Evolutionary conservation across 2,329 filamentous ascomycete species (phyloP).

Genomic region (Ceratocystis albifundus): DNA sequence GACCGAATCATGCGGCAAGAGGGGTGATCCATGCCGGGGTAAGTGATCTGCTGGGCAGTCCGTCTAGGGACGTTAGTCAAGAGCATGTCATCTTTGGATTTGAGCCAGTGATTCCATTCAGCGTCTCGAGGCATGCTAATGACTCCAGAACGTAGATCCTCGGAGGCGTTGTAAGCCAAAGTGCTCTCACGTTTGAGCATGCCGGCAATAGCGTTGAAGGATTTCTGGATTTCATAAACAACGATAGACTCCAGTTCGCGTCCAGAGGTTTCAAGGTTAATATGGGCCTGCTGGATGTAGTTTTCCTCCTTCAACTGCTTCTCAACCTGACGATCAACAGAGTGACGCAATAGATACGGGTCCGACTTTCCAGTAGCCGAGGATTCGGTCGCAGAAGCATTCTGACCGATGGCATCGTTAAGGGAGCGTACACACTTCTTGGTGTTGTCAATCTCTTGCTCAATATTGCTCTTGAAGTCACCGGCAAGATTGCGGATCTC

Average conservation of each 20-base stretch:
- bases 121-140: conserved; percentile 88
- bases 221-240: conserved; percentile 94
- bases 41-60: conserved; percentile 69
- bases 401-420: conserved; percentile 69
- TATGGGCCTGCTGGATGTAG: conserved; percentile 87
- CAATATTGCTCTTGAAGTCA: conserved; percentile 94
- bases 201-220: conserved; percentile 84
- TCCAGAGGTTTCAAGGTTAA: conserved; percentile 88
- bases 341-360: conserved; percentile 75
- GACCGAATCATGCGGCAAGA: conserved; percentile 73
- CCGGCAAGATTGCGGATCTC: conserved; percentile 89
- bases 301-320: conserved; percentile 94
- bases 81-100: conserved; percentile 71
- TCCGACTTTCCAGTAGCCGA: conserved; percentile 72
- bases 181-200: conserved; percentile 88
- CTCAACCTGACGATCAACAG: conserved; percentile 81
- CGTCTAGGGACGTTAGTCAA: conserved; percentile 72
- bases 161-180: conserved; percentile 62
- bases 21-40: conserved; percentile 79
- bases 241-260: conserved; percentile 93
- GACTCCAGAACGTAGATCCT: conserved; percentile 71
- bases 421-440: conserved; percentile 65
- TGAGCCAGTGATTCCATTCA: conserved; percentile 67
- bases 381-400: conserved; percentile 62
- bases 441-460: conserved; percentile 85